A percentile compares a stretch with the other conserved stretches of the same genome.
These are phyloP conservation scores for Suillus clintonianus DNA, from an alignment of 768 basidiomycete species.

Conservation along the genomic window DNA sequence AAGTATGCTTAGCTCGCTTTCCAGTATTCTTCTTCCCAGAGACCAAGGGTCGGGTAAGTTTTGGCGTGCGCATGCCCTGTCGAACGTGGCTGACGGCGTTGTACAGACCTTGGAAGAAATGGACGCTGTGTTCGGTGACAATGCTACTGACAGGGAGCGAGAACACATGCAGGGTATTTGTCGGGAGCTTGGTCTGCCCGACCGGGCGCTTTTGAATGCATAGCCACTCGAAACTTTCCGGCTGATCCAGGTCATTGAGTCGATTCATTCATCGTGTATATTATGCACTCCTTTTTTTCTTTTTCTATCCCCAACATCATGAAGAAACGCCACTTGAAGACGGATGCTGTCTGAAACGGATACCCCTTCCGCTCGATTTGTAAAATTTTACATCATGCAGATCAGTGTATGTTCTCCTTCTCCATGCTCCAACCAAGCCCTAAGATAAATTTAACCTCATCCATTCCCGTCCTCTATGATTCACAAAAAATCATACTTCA, in stretches of 20 bases:
- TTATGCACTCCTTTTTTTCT: background rate
- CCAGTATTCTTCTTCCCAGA: conserved; percentile 31
- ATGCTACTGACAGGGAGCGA: conserved; percentile 25
- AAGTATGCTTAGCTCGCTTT: background rate
- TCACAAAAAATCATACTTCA: no score
- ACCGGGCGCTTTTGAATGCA: conserved; percentile 19
- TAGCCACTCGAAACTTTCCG: background rate
- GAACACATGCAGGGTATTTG: conserved; percentile 29
- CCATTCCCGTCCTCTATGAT: no score
- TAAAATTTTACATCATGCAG: no score
- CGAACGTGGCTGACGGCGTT: background rate
- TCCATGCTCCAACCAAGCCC: no score
- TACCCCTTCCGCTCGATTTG: background rate
- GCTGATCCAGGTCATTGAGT: background rate
- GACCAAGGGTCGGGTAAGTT: conserved; percentile 34
- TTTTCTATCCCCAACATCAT: background rate
- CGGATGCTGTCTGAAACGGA: background rate
- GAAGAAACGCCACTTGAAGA: background rate
- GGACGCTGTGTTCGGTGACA: conserved; percentile 33
- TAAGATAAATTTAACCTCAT: no score
- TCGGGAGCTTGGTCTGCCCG: conserved; percentile 29
- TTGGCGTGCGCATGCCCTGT: background rate
- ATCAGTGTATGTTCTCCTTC: no score
- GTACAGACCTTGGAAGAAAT: conserved; percentile 34
- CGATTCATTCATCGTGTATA: background rate